These are phyloP conservation scores for Ustilago bromivora DNA, from an alignment of 1,284 basidiomycete species.

Conservation along the genomic window DNA sequence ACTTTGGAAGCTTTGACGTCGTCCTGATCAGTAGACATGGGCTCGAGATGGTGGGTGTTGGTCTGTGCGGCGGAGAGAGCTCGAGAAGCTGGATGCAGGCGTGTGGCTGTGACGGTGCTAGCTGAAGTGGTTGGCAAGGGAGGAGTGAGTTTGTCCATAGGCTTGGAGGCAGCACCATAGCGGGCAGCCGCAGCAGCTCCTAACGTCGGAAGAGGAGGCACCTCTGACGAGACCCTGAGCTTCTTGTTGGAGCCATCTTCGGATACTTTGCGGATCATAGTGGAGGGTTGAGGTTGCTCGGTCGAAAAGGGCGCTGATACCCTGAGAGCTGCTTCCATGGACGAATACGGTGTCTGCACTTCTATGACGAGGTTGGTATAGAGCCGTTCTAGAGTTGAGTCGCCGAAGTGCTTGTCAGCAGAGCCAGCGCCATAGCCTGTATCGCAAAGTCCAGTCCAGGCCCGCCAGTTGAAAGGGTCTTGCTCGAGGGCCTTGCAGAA, in stretches of 20 bases:
- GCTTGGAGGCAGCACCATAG: slow-evolving; percentile 16
- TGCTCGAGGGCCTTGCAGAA: slow-evolving; percentile 44
- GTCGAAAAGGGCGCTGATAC: slow-evolving; percentile 15
- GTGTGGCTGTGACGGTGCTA: slow-evolving; percentile 33
- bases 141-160: slow-evolving; percentile 27
- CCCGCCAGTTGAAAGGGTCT: slow-evolving; percentile 63
- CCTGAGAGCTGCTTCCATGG: slow-evolving; percentile 21
- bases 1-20: slow-evolving; percentile 39
- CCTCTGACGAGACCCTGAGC: slow-evolving; percentile 39
- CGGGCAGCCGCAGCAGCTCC: slow-evolving; percentile 7
- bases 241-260: slow-evolving; percentile 52
- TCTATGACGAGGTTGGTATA: slow-evolving; percentile 20
- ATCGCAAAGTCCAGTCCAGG: slow-evolving; percentile 62
- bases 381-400: slow-evolving; percentile 26
- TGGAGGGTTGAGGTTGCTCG: slow-evolving; percentile 10
- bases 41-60: slow-evolving; percentile 34
- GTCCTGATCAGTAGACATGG: slow-evolving; percentile 19
- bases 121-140: slow-evolving; percentile 40
- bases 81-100: slow-evolving; percentile 39
- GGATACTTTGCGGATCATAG: slow-evolving; percentile 42
- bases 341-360: slow-evolving; percentile 25
- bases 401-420: slow-evolving; percentile 16
- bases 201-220: slow-evolving; percentile 26
- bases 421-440: slow-evolving; percentile 36
- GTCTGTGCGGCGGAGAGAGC: slow-evolving; percentile 38